These are phyloP conservation scores for Anthracocystis setariae DNA, from an alignment of 1,284 basidiomycete genomes.

Conservation along the genomic window DNA sequence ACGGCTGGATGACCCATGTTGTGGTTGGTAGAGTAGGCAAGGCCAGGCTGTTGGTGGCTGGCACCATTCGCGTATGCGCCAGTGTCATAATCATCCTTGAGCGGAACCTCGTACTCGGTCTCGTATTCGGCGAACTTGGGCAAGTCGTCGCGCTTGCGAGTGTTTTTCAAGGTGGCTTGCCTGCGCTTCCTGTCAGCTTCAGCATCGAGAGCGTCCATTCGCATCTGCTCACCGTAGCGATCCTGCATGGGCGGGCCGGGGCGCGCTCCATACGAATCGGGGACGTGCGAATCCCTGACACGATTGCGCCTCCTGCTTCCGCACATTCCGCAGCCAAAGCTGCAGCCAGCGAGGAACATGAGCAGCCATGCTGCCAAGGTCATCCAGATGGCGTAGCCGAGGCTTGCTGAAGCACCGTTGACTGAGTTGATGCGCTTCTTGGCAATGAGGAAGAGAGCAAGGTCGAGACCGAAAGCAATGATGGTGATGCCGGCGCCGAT, in stretches of 20 bases:
- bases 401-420: conserved; percentile 48
- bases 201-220: conserved; percentile 62
- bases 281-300: conserved; percentile 46
- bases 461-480: conserved; percentile 59
- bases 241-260: conserved; percentile 24
- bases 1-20: conserved; percentile 25
- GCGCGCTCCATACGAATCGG: conserved; percentile 39
- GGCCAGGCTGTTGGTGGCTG: conserved; percentile 31
- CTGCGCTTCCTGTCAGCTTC: conserved; percentile 55
- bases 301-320: conserved; percentile 40
- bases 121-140: conserved; percentile 64
- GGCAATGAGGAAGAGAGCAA: conserved; percentile 62
- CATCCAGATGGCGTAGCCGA: conserved; percentile 61
- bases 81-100: conserved; percentile 57
- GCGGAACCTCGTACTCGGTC: conserved; percentile 58
- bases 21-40: conserved; percentile 42
- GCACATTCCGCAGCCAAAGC: conserved; percentile 59
- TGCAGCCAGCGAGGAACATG: conserved; percentile 52
- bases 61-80: conserved; percentile 34
- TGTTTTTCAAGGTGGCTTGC: conserved; percentile 40
- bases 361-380: conserved; percentile 60
- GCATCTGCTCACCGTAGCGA: conserved; percentile 55
- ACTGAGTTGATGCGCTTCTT: conserved; percentile 60
- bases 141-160: conserved; percentile 33
- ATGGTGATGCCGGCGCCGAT: conserved; percentile 53